phyloP scores from a whole-genome alignment of 176 grass and related monocot species.

The Cymbopogon citratus region DNA sequence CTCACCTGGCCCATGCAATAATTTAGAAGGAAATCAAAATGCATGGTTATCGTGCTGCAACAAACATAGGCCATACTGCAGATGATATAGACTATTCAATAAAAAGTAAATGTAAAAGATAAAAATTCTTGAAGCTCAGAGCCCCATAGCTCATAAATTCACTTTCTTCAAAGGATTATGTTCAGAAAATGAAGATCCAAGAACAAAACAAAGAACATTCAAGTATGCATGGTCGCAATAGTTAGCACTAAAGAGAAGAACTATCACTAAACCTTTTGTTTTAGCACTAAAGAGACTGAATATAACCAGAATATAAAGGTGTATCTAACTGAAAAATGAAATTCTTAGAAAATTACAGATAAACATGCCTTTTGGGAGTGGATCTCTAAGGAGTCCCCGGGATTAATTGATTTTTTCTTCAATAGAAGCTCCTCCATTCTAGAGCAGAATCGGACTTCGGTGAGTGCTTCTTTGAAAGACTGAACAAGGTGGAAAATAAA shows the following conservation, averaged over 20 bases:
- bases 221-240: background rate
- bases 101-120: constrained; percentile 20
- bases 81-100: background rate
- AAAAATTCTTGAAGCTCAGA: background rate
- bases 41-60: background rate
- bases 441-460: constrained; percentile 74
- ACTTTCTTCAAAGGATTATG: constrained; percentile 3
- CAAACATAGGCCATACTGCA: background rate
- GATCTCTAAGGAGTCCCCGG: constrained; percentile 72
- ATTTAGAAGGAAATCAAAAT: constrained; percentile 16
- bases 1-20: background rate
- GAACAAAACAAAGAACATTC: background rate
- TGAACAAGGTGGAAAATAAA: constrained; percentile 11
- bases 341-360: constrained; percentile 13
- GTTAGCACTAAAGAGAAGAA: background rate
- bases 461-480: constrained; percentile 73
- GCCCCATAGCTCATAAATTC: background rate
- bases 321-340: constrained; percentile 19
- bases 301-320: constrained; percentile 12
- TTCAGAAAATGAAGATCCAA: constrained; percentile 1
- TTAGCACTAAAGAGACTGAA: no score
- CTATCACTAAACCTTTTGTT: no score
- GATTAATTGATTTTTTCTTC: constrained; percentile 74
- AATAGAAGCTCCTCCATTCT: constrained; percentile 82
- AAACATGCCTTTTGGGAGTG: constrained; percentile 87